These are phyloP conservation scores for Beauveria sp. DNA, from an alignment of 2,329 filamentous ascomycete species.

Conservation along the genomic window DNA sequence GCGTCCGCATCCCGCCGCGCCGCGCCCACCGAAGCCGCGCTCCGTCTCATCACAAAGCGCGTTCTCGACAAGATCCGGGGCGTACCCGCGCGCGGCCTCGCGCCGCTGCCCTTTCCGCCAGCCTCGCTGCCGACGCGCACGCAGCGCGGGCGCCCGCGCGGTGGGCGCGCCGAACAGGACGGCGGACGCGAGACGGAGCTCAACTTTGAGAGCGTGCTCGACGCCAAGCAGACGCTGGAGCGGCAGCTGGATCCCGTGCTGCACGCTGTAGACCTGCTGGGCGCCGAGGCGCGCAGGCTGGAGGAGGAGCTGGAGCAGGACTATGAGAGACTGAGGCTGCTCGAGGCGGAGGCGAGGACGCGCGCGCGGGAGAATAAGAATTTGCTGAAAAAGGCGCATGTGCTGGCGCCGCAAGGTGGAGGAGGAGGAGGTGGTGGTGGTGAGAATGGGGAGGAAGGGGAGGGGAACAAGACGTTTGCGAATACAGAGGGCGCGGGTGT, in stretches of 20 bases:
- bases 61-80: slow-evolving; percentile 46
- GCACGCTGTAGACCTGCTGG: slow-evolving; percentile 55
- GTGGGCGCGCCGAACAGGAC: slow-evolving; percentile 21
- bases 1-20: slow-evolving; percentile 31
- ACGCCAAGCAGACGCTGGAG: slow-evolving; percentile 49
- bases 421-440: not conserved
- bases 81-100: slow-evolving; percentile 7
- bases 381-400: slow-evolving; percentile 40
- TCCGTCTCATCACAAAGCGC: slow-evolving; percentile 47
- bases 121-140: slow-evolving; percentile 24
- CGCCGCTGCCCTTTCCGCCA: slow-evolving; percentile 59
- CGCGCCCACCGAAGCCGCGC: slow-evolving; percentile 45
- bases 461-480: slow-evolving; percentile 13
- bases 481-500: not conserved
- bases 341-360: slow-evolving; percentile 50
- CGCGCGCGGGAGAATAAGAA: slow-evolving; percentile 46
- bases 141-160: slow-evolving; percentile 11
- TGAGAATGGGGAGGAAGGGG: not conserved
- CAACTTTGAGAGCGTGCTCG: slow-evolving; percentile 57
- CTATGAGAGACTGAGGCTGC: slow-evolving; percentile 38
- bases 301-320: slow-evolving; percentile 49
- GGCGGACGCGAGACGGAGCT: slow-evolving; percentile 50
- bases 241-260: slow-evolving; percentile 52
- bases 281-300: slow-evolving; percentile 48
- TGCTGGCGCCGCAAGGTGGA: slow-evolving; percentile 33